A percentile compares a stretch with the other conserved stretches of the same genome.
These are phyloP conservation scores for Achlya hypogyna DNA, from an alignment of 352 stramenopile genomes.

Conservation along the genomic window DNA sequence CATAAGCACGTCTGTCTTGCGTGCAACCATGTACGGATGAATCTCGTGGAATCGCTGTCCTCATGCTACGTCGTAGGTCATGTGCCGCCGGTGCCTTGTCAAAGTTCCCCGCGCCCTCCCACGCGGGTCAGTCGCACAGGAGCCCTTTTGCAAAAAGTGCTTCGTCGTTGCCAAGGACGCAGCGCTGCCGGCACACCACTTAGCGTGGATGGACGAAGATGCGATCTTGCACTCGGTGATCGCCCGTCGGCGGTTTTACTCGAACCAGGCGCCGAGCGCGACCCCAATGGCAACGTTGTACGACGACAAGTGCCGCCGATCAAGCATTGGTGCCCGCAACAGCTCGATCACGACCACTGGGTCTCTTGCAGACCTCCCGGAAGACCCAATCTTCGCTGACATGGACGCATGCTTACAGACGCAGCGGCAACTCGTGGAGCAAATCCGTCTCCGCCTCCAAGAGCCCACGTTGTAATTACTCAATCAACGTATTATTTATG, in stretches of 20 bases:
- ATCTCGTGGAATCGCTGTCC: background rate
- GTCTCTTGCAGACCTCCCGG: background rate
- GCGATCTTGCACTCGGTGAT: background rate
- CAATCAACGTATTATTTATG: background rate
- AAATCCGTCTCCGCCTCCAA: background rate
- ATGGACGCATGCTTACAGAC: background rate
- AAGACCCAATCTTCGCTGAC: background rate
- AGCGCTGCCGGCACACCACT: background rate
- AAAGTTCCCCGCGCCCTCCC: slow-evolving; percentile 1
- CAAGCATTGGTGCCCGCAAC: background rate
- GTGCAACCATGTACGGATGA: background rate
- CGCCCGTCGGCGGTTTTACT: background rate
- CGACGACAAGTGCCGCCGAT: background rate
- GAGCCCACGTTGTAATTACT: background rate
- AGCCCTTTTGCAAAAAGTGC: background rate
- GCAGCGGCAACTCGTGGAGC: background rate
- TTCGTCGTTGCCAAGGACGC: background rate
- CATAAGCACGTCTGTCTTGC: slow-evolving; percentile 2
- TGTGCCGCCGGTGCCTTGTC: background rate
- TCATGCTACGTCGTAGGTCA: background rate
- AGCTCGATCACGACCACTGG: slow-evolving; percentile 1
- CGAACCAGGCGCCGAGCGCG: background rate
- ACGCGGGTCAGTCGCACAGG: background rate
- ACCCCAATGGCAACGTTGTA: background rate
- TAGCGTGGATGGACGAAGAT: slow-evolving; percentile 8